phyloP scores from a whole-genome alignment of 2,329 filamentous ascomycete species.

The Metarhizium anisopliae region DNA sequence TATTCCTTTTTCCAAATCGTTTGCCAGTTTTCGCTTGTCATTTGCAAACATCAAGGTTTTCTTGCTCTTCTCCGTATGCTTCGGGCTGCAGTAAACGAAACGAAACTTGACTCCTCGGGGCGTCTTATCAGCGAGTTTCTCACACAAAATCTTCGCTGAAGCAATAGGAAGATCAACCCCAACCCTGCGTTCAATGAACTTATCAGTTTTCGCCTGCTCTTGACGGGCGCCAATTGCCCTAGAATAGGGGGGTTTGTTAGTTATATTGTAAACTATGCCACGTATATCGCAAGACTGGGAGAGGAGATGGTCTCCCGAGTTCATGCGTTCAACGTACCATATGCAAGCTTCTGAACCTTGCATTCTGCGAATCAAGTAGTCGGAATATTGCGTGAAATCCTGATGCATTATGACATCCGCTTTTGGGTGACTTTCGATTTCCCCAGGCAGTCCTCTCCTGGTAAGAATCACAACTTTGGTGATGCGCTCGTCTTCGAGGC shows the following conservation, averaged over 20 bases:
- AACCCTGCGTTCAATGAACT: constrained; percentile 36
- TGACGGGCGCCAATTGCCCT: constrained; percentile 34
- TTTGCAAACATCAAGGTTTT: constrained; percentile 24
- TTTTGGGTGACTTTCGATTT: constrained; percentile 36
- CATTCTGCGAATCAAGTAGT: constrained; percentile 21
- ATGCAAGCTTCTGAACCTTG: constrained; percentile 52
- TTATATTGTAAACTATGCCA: neutral
- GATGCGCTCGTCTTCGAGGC: constrained; percentile 39
- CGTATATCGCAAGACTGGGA: neutral
- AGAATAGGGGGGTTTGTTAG: neutral
- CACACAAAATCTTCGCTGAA: constrained; percentile 47
- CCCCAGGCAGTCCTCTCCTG: constrained; percentile 34
- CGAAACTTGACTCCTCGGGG: constrained; percentile 26
- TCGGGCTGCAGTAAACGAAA: constrained; percentile 34
- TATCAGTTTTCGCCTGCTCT: constrained; percentile 38
- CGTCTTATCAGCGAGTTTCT: constrained; percentile 19
- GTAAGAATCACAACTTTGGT: constrained; percentile 41
- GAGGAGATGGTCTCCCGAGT: neutral
- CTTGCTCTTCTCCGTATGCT: constrained; percentile 23
- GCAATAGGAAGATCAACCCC: constrained; percentile 51
- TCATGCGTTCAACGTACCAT: constrained; percentile 37
- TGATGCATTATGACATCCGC: constrained; percentile 38
- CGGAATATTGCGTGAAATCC: constrained; percentile 44
- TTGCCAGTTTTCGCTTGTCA: constrained; percentile 28
- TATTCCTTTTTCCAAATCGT: constrained; percentile 30